Evolutionary conservation across 1,284 basidiomycete species (phyloP), one percentile per base, ranked within the genome.

Genomic region (Mycosarcoma maydis): DNA sequence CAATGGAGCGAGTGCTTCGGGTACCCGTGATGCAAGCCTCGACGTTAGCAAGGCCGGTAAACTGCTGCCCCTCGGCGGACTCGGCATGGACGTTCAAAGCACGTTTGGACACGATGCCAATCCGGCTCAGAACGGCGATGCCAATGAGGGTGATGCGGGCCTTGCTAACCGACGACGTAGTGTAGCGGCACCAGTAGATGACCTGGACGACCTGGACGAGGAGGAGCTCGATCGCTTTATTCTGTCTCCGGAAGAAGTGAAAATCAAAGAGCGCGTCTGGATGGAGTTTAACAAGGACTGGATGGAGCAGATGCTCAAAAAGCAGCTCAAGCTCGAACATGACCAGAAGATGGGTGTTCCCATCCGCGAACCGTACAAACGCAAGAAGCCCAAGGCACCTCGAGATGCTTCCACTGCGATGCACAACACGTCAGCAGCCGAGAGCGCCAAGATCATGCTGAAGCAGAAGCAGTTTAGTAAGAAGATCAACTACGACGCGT

Each of bases 231-330:
- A 98, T 80, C 85, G 84, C 23, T 93, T 84, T 81, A 86, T 96
- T 57, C 83, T 97, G 42, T 89, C 87, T 11, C 89, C 91, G 41
- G 91, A 92, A 23, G 95, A 98, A 82, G 90, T 92, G 6, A 88
- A 87, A 80, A 87, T 93, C 78, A 96, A 94, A 82, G 93, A 95
- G 78, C 88, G 94, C 23, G 88, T 98, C 17, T 98, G 96, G 96
- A 91, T 98, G 62, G 93, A 95, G 83, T 86, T 94, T 80, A 98
- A 98, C 83, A 88, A 88, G 70, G 93, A 96, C 50, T 98, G 96
- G 84, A 84, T 98, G 45, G 92, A 96, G 81, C 89, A 90, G 41
- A 71, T 65, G 36, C 69, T 81, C 43, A 69, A 75, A 26, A 76
- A 75, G 43, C 76, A 78, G 52, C 62, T 81, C 42, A 80, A 81